Conservation (phyloP, 768 basidiomycete species). For the Lentinula lateritia region DNA sequence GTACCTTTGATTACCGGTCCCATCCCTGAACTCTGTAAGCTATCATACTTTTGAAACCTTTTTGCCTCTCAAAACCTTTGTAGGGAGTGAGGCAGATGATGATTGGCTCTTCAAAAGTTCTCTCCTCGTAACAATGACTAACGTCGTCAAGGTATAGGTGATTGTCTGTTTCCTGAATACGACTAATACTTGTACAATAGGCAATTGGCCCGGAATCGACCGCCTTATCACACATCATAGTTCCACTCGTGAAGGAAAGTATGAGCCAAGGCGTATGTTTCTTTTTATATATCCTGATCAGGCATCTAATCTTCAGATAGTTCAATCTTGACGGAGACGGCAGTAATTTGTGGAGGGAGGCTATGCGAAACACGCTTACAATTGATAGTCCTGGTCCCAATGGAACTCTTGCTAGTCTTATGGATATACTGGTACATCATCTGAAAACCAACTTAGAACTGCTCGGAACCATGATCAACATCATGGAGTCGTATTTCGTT, state of each 20-base stretch:
- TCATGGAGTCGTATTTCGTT: conserved; percentile 78
- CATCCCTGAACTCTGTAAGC: conserved; percentile 68
- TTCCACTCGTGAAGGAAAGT: conserved; percentile 63
- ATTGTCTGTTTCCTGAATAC: background rate
- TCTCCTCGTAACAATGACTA: conserved; percentile 64
- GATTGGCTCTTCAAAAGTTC: conserved; percentile 70
- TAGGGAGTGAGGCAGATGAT: conserved; percentile 65
- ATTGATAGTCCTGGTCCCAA: conserved; percentile 42
- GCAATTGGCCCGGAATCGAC: conserved; percentile 61
- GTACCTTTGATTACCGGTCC: conserved; percentile 55
- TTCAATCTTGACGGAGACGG: conserved; percentile 76
- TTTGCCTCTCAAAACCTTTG: conserved; percentile 5
- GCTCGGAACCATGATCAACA: conserved; percentile 57
- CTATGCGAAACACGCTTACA: conserved; percentile 58
- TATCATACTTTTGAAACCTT: conserved; percentile 6
- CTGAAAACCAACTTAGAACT: conserved; percentile 69
- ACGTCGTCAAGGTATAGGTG: conserved; percentile 55
- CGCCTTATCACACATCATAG: conserved; percentile 46
- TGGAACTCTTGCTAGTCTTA: conserved; percentile 54
- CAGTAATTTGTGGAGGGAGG: conserved; percentile 66
- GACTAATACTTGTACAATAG: conserved; percentile 26
- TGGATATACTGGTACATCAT: conserved; percentile 57
- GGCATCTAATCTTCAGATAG: conserved; percentile 29
- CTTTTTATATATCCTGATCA: background rate
- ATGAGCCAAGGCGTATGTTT: conserved; percentile 47